Evolutionary conservation across 192 early-diverging fungal genomes (phyloP).

Genomic region (Backusella australiensis): DNA sequence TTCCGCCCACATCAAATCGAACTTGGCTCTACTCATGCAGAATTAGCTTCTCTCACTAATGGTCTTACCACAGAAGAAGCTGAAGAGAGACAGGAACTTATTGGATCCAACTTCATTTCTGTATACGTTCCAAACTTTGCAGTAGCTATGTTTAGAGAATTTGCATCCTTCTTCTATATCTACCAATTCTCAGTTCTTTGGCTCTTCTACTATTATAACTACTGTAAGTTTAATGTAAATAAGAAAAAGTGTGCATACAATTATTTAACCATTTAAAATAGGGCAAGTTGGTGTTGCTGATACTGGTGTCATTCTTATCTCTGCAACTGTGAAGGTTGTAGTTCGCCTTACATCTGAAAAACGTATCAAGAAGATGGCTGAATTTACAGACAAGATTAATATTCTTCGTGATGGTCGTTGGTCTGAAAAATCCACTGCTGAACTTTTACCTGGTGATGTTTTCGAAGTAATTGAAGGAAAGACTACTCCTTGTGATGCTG

Average conservation of each 20-base stretch:
- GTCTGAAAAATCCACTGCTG: slow-evolving; percentile 43
- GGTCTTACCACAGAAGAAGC: slow-evolving; percentile 59
- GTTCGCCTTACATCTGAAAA: slow-evolving; percentile 49
- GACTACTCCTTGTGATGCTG: slow-evolving; percentile 48
- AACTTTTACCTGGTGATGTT: slow-evolving; percentile 72
- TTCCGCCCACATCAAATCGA: slow-evolving; percentile 62
- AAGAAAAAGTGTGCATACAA: neutral
- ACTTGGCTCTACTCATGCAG: slow-evolving; percentile 51
- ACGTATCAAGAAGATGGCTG: slow-evolving; percentile 59
- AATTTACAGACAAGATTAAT: slow-evolving; percentile 44
- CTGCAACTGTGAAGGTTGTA: slow-evolving; percentile 48
- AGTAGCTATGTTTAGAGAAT: slow-evolving; percentile 55
- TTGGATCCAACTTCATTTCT: slow-evolving; percentile 69
- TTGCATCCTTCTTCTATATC: slow-evolving; percentile 53
- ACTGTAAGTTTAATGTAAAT: slow-evolving; percentile 26
- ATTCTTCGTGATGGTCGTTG: slow-evolving; percentile 60
- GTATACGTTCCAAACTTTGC: slow-evolving; percentile 59
- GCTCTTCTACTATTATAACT: slow-evolving; percentile 52
- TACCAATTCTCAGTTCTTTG: slow-evolving; percentile 52
- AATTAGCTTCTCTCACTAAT: slow-evolving; percentile 27
- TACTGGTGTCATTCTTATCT: slow-evolving; percentile 48
- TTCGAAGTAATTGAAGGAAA: slow-evolving; percentile 50
- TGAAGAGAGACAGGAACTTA: slow-evolving; percentile 47
- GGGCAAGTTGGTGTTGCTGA: slow-evolving; percentile 51
- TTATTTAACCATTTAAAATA: neutral